Conservation (phyloP, 1,139 yeast species). For the Candida tetrigidarum region DNA sequence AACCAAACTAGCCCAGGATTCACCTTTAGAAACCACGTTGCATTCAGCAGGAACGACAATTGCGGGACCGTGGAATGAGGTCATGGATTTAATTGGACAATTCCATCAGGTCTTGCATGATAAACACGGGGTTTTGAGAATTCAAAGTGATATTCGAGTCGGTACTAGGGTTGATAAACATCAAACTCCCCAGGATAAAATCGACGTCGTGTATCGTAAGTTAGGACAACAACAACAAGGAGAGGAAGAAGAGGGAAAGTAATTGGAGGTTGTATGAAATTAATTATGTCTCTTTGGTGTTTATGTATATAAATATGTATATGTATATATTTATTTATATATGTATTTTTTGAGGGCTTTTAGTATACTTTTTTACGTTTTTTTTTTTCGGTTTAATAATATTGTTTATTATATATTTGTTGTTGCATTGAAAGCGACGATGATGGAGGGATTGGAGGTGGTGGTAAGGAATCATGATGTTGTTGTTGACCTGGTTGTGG, state of each 20-base stretch:
- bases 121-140: constrained; percentile 64
- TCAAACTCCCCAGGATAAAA: constrained; percentile 70
- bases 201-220: constrained; percentile 61
- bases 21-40: constrained; percentile 66
- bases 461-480: constrained; percentile 3
- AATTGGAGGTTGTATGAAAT: background rate
- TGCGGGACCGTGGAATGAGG: constrained; percentile 93
- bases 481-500: constrained; percentile 2
- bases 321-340: background rate
- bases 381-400: constrained; percentile 2
- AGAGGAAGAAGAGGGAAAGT: background rate
- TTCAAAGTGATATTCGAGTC: constrained; percentile 83
- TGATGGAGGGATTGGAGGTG: constrained; percentile 5
- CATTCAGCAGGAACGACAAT: constrained; percentile 94
- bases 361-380: background rate
- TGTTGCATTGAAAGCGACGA: constrained; percentile 7
- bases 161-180: constrained; percentile 78
- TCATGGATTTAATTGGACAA: constrained; percentile 77
- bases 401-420: constrained; percentile 6
- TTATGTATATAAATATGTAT: no score
- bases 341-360: background rate
- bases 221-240: constrained; percentile 22
- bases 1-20: constrained; percentile 62
- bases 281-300: background rate
- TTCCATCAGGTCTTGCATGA: constrained; percentile 73